Percentiles rank a stretch among this genome's conserved stretches.
Evolutionary conservation across 129 eudicot genomes (phyloP).

Genomic region (Calendula officinalis): DNA sequence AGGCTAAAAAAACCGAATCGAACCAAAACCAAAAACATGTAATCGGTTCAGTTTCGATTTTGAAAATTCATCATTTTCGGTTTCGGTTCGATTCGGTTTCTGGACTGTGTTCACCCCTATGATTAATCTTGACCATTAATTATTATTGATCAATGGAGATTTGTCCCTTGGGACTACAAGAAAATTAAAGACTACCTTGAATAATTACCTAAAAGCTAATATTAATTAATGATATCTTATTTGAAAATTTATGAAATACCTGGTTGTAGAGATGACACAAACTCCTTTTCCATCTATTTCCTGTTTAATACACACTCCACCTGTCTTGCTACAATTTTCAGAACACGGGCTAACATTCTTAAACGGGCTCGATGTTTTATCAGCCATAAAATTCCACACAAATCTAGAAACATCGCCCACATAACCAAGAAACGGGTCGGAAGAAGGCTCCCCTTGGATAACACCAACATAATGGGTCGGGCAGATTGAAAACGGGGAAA

Average conservation of each 20-base stretch:
- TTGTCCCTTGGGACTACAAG: no score
- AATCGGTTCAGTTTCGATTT: no score
- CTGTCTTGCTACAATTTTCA: conserved; percentile 52
- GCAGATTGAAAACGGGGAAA: conserved; percentile 59
- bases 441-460: conserved; percentile 65
- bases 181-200: no score
- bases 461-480: conserved; percentile 97
- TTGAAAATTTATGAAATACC: conserved; percentile 46
- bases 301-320: conserved; percentile 62
- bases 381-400: conserved; percentile 84
- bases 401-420: conserved; percentile 81
- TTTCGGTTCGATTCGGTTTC: no score
- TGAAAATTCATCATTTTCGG: no score
- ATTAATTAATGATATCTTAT: no score
- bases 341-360: conserved; percentile 56
- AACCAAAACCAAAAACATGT: no score
- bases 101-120: no score
- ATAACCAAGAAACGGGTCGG: conserved; percentile 52
- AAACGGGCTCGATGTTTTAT: conserved; percentile 54
- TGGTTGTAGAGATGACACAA: conserved; percentile 79
- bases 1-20: no score
- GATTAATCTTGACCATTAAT: no score
- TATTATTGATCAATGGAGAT: no score
- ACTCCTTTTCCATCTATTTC: conserved; percentile 81
- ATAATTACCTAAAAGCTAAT: no score